Base-by-base conservation (phyloP, 768 basidiomycete genomes). In the Macrocybe gigantea region DNA sequence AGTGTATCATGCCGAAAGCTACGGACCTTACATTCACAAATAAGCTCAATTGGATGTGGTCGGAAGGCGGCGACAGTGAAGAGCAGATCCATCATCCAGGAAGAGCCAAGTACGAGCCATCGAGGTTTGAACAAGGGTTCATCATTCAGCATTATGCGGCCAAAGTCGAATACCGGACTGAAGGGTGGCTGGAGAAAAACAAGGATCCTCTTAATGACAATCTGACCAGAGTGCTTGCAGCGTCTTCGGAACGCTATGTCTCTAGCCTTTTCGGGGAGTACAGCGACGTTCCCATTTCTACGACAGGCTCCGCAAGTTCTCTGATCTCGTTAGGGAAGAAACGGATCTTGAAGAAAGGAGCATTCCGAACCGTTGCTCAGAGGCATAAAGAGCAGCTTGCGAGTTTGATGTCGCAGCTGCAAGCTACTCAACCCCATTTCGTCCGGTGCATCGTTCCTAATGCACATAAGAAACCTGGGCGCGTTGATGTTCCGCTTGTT, bases 1-100 rank as follows among this genome's bases (percentile, higher is more conserved):
- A 97, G 54, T 98, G 95, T 62, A 98, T 99, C 65, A 99, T 98
- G 95, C 96, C 95, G n/a, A 93, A 92, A 62, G 95, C 95, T 3
- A 91, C 88, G 9, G 95, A 99, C 64, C 68, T 81, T 38, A 97
- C 94, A 0, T 98, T 99, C 70, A 92, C 93, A 32, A 81, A 91
- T 67, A 98, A 97, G 65, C 78, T 97, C 2, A 78, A 92, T 56
- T 72, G 77, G 9, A 71, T 91, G 49, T 97, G 93, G 93, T 71
- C 71, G 12, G 60, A 70, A 22, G 58, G 66, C 29, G 66, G 65
- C 7, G 75, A 80, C 40, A 62, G 61, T 7, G 77, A 69, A 1
- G 61, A 76, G 3, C 79, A 78, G 33, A 64, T 68, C 12, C 70
- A 67, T 9, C 90, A 93, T 64, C 85, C 80, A 3, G 91, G 90